Conservation (phyloP, 768 basidiomycete species). For the Hebeloma cylindrosporum region DNA sequence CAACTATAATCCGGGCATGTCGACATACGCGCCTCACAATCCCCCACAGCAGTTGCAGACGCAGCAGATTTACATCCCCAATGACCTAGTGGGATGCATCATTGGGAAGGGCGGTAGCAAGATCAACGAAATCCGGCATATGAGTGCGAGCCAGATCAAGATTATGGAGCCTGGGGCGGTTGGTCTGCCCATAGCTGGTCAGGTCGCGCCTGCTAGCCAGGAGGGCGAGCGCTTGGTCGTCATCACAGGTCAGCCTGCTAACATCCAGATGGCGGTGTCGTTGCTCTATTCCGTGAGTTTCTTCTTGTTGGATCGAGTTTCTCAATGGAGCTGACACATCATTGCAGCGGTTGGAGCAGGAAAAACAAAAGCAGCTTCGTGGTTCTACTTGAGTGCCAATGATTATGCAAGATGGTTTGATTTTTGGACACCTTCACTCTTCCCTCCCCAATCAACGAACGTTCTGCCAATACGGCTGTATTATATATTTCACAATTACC, state of each 20-base stretch:
- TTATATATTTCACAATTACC: slow-evolving; percentile 9
- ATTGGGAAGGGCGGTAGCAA: slow-evolving; percentile 98
- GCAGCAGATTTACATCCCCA: slow-evolving; percentile 98
- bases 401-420: slow-evolving; percentile 18
- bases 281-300: slow-evolving; percentile 77
- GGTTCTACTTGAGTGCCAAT: slow-evolving; percentile 28
- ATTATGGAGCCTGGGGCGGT: slow-evolving; percentile 96
- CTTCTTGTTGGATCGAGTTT: slow-evolving; percentile 2
- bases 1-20: slow-evolving; percentile 38
- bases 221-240: slow-evolving; percentile 93
- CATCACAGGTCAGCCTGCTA: slow-evolving; percentile 92
- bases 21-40: slow-evolving; percentile 48
- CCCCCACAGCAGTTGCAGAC: slow-evolving; percentile 82
- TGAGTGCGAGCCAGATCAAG: slow-evolving; percentile 95
- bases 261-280: slow-evolving; percentile 96
- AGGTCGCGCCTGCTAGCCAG: slow-evolving; percentile 66
- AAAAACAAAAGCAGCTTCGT: slow-evolving; percentile 81
- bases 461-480: slow-evolving; percentile 7
- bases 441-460: slow-evolving; percentile 10
- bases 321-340: slow-evolving; percentile 1
- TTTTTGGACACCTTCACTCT: background rate
- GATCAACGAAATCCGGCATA: slow-evolving; percentile 97
- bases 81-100: slow-evolving; percentile 94
- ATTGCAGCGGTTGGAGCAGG: slow-evolving; percentile 76
- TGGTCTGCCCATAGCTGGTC: slow-evolving; percentile 65